Conservation (phyloP, 257 asterid genomes). For the Ballota nigra region DNA sequence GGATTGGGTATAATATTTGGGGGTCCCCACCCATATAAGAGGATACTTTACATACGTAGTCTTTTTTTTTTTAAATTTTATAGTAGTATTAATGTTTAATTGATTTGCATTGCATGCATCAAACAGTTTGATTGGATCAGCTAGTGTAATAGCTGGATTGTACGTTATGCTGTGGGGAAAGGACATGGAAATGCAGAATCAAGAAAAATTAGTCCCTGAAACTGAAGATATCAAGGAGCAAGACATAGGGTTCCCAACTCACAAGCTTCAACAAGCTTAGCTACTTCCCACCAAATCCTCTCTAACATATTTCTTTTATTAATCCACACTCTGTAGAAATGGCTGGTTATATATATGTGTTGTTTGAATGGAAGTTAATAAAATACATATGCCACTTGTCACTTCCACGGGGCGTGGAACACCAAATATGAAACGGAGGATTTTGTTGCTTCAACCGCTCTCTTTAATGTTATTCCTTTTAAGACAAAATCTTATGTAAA, state of each 20-base stretch:
- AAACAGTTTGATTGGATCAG: slow-evolving; percentile 63
- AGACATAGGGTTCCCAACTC: slow-evolving; percentile 29
- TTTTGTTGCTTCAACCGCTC: too few species aligned
- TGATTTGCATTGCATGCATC: background rate
- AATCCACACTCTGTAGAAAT: background rate
- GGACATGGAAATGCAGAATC: slow-evolving; percentile 45
- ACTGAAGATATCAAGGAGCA: slow-evolving; percentile 24
- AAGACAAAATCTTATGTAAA: too few species aligned
- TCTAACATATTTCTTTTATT: background rate
- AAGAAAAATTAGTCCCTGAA: slow-evolving; percentile 19
- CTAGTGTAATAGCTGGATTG: slow-evolving; percentile 53
- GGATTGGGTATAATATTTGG: too few species aligned
- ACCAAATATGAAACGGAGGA: background rate
- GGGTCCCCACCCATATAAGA: too few species aligned
- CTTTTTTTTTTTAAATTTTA: too few species aligned
- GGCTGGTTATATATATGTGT: background rate
- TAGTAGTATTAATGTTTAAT: background rate
- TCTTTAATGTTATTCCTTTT: too few species aligned
- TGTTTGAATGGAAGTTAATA: too few species aligned
- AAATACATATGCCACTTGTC: background rate
- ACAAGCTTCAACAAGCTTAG: background rate
- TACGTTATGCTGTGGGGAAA: slow-evolving; percentile 80
- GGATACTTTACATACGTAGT: too few species aligned
- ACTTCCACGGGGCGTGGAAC: background rate
- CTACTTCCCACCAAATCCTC: background rate